Conservation (phyloP, 495 filamentous ascomycete species). For the Penicillium macrosclerotiorum region DNA sequence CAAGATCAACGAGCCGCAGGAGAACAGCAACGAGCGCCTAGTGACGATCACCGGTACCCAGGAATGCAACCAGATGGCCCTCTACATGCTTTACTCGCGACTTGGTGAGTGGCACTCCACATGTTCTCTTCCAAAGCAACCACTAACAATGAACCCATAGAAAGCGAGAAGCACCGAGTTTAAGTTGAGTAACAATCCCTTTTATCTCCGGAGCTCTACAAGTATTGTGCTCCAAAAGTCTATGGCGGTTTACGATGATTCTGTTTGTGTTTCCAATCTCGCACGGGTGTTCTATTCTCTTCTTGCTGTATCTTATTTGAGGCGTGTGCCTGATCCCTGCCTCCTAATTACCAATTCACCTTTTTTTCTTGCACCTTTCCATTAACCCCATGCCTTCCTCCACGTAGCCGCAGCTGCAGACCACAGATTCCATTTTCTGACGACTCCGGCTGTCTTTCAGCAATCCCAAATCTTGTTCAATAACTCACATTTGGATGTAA, state of each 20-base stretch:
- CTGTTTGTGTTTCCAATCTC: constrained; percentile 19
- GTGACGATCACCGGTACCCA: constrained; percentile 97
- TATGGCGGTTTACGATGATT: constrained; percentile 36
- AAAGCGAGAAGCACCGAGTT: constrained; percentile 81
- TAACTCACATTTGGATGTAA: too few species aligned
- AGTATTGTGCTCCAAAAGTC: constrained; percentile 28
- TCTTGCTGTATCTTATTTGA: constrained; percentile 46
- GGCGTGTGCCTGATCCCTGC: constrained; percentile 28
- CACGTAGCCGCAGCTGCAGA: constrained; percentile 15
- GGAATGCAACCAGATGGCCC: constrained; percentile 97
- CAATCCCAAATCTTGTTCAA: too few species aligned
- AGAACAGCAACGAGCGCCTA: constrained; percentile 96
- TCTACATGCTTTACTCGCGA: constrained; percentile 97
- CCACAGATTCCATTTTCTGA: not conserved
- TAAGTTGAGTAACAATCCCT: constrained; percentile 8
- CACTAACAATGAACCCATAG: constrained; percentile 41
- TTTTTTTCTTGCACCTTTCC: constrained; percentile 9
- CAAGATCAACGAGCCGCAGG: constrained; percentile 99
- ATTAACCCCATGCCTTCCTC: constrained; percentile 1
- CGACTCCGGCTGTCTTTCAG: too few species aligned
- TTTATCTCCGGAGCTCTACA: constrained; percentile 9
- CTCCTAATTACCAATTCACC: constrained; percentile 28
- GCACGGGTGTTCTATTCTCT: constrained; percentile 20
- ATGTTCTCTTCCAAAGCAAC: not conserved
- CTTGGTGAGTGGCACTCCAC: constrained; percentile 67